Evolutionary conservation across 768 basidiomycete species (phyloP), one percentile per base, ranked within the genome.

Genomic region (Polyporus arcularius): DNA sequence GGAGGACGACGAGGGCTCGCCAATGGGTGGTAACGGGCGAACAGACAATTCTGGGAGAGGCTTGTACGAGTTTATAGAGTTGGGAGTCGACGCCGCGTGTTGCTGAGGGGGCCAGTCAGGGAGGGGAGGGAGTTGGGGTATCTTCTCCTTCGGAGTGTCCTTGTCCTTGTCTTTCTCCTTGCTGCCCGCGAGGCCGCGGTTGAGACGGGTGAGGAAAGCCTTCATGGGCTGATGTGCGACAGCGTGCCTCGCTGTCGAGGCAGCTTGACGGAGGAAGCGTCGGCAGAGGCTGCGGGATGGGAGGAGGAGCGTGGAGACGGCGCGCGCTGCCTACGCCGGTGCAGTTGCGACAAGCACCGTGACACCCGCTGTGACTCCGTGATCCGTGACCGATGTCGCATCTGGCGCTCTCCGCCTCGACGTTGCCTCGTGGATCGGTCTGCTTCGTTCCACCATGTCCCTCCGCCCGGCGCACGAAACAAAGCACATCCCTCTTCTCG

Each of bases 151-250:
- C 26, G 73, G 68, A 8, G 64, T 67, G 6, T 76, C 77, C 62
- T 66, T 75, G 41, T 79, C 73, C 57, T 71, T 76, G 40, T 84
- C 84, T 68, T 79, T 83, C 69, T 87, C 84, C 75, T 84, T 89
- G 68, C 88, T 84, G 74, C 86, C 89, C 70, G 80, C 74, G 66
- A 78, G 82, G 60, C 78, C 82, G 68, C 86, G 75, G 71, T 90
- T 90, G 67, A 93, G 77, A 70, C 90, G 85, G 71, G 83, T 82
- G 74, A 93, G 84, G 67, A 93, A 88, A 46, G 92, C 91, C 82
- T 92, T 93, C 91, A 94, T 94, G 73, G 40, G 73, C 62, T 55
- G 18, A 52, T 40, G 49, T 49, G 58, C 30, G 35, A 55, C 57
- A 47, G 62, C 45, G 43, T 48, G 60, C 48, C 53, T 51, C 45